These are phyloP conservation scores for Dacryopinax primogenitus DNA, from an alignment of 768 basidiomycete genomes.

Conservation along the genomic window DNA sequence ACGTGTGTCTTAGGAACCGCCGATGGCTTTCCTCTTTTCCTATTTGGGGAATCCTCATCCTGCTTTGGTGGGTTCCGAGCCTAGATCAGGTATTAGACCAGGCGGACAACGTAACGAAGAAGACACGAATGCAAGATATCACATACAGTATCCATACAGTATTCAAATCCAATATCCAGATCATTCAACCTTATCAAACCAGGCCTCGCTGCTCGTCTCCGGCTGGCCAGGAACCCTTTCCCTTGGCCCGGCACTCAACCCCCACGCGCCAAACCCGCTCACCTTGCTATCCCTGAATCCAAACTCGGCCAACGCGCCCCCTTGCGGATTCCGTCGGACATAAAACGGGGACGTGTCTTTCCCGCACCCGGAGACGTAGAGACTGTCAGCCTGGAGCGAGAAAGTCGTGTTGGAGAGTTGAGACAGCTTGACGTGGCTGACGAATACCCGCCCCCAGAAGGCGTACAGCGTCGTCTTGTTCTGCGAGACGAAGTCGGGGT, in stretches of 20 bases:
- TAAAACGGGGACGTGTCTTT: background rate
- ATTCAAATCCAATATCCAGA: too few species aligned
- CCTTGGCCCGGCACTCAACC: background rate
- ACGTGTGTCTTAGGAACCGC: too few species aligned
- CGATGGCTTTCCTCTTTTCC: too few species aligned
- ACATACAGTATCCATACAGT: too few species aligned
- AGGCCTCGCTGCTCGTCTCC: background rate
- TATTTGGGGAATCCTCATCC: too few species aligned
- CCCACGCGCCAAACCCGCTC: background rate
- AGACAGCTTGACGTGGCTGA: background rate
- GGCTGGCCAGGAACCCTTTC: background rate
- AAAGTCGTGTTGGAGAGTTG: background rate
- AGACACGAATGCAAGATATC: too few species aligned
- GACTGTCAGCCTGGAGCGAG: background rate
- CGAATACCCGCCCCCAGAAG: conserved; percentile 25
- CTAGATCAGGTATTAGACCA: too few species aligned
- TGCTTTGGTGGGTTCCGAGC: too few species aligned
- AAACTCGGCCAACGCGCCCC: background rate
- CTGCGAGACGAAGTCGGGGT: conserved; percentile 13
- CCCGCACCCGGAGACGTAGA: background rate
- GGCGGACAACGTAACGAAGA: too few species aligned
- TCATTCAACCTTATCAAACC: conserved; percentile 3
- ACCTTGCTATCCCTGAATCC: background rate
- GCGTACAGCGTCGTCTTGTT: conserved; percentile 22
- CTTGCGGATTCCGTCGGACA: background rate